Conservation (phyloP, 139 green algal species). For the Dunaliella primolecta region DNA sequence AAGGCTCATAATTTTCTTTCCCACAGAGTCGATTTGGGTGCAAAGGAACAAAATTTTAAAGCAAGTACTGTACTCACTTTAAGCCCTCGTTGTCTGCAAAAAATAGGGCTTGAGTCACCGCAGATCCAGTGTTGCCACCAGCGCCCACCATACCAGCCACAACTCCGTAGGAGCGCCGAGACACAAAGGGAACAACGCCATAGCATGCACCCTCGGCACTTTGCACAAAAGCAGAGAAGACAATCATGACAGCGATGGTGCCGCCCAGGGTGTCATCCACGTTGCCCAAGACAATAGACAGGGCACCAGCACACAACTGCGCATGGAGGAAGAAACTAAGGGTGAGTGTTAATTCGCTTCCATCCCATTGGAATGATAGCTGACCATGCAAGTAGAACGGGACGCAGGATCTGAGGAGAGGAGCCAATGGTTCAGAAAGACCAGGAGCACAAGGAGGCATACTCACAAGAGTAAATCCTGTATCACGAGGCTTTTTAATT, state of each 20-base stretch:
- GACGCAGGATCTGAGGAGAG: too few species aligned
- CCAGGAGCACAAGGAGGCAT: neutral
- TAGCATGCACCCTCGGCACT: too few species aligned
- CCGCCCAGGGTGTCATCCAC: neutral
- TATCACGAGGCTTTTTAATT: neutral
- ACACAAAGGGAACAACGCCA: constrained; percentile 88
- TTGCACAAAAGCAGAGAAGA: constrained; percentile 30
- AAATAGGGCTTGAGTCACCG: too few species aligned
- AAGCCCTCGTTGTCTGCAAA: neutral
- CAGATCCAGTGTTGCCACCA: constrained; percentile 87
- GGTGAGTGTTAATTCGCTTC: too few species aligned
- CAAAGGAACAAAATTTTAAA: neutral
- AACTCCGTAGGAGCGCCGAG: too few species aligned
- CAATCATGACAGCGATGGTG: neutral
- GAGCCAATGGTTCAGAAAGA: too few species aligned
- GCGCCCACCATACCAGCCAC: constrained; percentile 86
- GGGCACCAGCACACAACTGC: neutral
- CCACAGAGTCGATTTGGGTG: constrained; percentile 46
- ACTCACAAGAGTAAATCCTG: neutral
- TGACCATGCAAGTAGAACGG: too few species aligned
- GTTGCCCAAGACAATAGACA: neutral
- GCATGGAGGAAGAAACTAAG: too few species aligned
- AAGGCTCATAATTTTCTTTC: neutral
- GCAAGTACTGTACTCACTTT: neutral
- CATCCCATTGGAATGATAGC: too few species aligned